These are phyloP conservation scores for Prunus salicina DNA, from an alignment of 306 rosid genomes.

Conservation along the genomic window DNA sequence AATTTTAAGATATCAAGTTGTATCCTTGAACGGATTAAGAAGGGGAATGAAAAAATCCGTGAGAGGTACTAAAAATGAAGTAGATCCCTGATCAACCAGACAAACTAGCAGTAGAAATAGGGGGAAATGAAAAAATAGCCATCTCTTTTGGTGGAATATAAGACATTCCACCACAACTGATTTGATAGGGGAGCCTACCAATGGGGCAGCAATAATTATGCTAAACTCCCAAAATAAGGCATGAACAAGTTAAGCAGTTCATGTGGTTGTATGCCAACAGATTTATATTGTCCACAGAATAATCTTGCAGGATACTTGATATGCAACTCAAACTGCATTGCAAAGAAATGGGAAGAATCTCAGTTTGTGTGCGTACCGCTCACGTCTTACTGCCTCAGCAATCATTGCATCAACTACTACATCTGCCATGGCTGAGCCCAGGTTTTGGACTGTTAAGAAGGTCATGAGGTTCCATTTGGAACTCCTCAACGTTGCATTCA, in stretches of 20 bases:
- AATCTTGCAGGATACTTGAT: background rate
- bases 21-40: background rate
- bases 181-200: background rate
- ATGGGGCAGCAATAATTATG: background rate
- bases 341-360: constrained; percentile 16
- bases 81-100: constrained; percentile 2
- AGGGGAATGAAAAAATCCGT: constrained; percentile 8
- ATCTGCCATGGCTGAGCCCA: constrained; percentile 92
- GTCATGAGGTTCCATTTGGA: constrained; percentile 65
- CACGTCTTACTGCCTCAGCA: constrained; percentile 80
- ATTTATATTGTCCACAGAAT: background rate
- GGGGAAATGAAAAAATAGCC: background rate
- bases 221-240: background rate
- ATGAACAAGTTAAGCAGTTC: constrained; percentile 1
- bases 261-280: background rate
- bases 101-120: background rate
- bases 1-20: constrained; percentile 7
- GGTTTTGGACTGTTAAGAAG: constrained; percentile 68
- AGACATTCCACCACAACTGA: background rate
- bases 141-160: background rate
- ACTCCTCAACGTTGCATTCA: constrained; percentile 47
- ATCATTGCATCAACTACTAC: constrained; percentile 95
- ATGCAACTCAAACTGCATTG: constrained; percentile 15
- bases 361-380: constrained; percentile 45
- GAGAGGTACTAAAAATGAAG: background rate